Base-by-base conservation (phyloP, 352 stramenopile species). In the Phytophthora tubulina region DNA sequence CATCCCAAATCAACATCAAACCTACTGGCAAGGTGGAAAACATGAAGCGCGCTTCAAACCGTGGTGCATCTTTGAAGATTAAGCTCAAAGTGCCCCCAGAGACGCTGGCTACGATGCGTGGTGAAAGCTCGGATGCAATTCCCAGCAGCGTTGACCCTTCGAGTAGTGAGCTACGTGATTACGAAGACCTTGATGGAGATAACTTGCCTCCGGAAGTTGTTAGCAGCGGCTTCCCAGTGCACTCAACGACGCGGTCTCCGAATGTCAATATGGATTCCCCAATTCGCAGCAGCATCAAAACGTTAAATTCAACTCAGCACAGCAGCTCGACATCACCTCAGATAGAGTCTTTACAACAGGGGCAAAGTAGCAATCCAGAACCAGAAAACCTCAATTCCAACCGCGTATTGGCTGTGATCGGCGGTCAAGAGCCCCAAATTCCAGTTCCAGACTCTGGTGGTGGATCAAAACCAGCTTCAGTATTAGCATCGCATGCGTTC, bases 21-120 rank as follows among this genome's bases (percentile, higher is more conserved):
- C 31, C 11, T 64, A 17, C 8, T 55, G 6, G 7, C 42, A 2
- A 35, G 44, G 35, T 64, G 57, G 44, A 64, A 4, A 39, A 36
- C 35, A 15, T 64, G 32, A 46, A 55, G 15, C 57, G 45, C 10
- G 33, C 14, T 3, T 42, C 44, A 32, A 64, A 64, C 17, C 33
- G 35, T 6, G n/a, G n/a, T 15, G 11, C 44, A 53, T 9, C n/a
- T 10, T 11, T 55, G 4, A 55, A 64, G n/a, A 64, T 64, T 17
- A 64, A 46, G 10, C 13, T 62, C 27, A 62, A 62, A 50, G 11
- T 62, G 13, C 41, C 54, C 17, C 14, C 38, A 9, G 41, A 39
- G 6, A 31, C 21, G 27, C 6, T 52, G 4, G 15, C 15, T 3
- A 41, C 6, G 3, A 14, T 52, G 8, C 41, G 30, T 17, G 36